Percentiles rank a stretch among this genome's conserved stretches.
These are phyloP conservation scores for Gentiana macrophylla DNA, from an alignment of 257 asterid species.

Conservation along the genomic window DNA sequence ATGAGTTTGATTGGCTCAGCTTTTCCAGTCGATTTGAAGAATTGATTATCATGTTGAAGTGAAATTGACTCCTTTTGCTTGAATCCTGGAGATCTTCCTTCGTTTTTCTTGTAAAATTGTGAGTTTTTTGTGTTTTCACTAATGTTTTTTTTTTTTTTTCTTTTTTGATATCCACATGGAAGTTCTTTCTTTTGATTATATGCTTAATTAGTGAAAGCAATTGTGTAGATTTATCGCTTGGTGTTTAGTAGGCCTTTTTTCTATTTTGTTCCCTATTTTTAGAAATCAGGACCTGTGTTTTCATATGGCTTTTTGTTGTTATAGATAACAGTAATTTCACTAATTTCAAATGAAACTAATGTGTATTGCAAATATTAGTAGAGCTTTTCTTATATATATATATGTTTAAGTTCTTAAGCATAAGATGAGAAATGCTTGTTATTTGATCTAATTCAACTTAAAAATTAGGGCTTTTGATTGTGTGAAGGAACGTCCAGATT, in stretches of 20 bases:
- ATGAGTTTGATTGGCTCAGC: not conserved
- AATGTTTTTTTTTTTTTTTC: not conserved
- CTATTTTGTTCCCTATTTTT: too few species aligned
- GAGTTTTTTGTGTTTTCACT: slow-evolving; percentile 2
- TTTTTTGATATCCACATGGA: not conserved
- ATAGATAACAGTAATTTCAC: too few species aligned
- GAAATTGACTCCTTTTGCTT: slow-evolving; percentile 6
- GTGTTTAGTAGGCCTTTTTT: too few species aligned
- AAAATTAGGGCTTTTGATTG: slow-evolving; percentile 7
- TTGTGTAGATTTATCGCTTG: too few species aligned
- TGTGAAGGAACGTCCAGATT: slow-evolving; percentile 1
- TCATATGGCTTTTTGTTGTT: too few species aligned
- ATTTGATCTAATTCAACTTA: slow-evolving; percentile 10
- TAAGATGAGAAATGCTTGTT: not conserved
- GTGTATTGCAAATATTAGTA: too few species aligned
- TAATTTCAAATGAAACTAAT: too few species aligned
- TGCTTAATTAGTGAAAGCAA: too few species aligned
- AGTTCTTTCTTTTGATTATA: slow-evolving; percentile 3
- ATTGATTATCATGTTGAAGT: slow-evolving; percentile 12
- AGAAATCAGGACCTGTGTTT: too few species aligned
- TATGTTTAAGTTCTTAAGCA: too few species aligned
- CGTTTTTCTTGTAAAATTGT: not conserved
- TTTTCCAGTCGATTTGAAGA: not conserved
- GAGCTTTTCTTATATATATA: too few species aligned
- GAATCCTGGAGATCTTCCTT: not conserved